Conservation (phyloP, 2,329 filamentous ascomycete genomes). For the Grosmannia serpens region DNA sequence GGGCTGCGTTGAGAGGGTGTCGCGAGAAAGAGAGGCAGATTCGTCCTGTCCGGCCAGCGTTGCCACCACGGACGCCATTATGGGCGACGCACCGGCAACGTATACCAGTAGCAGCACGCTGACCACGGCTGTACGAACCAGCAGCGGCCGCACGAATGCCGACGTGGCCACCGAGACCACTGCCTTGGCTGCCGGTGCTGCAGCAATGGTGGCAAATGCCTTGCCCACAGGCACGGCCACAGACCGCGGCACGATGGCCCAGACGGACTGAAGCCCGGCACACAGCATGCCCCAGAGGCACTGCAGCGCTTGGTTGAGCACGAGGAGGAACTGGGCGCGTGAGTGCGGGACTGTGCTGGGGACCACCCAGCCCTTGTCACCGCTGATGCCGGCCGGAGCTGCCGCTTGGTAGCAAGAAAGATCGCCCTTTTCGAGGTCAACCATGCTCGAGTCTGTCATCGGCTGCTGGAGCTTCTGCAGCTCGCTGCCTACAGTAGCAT, state of each 20-base stretch:
- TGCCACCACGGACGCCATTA: neutral
- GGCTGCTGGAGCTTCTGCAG: neutral
- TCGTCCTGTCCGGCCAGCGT: neutral
- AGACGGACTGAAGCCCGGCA: neutral
- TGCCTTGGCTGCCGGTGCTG: constrained; percentile 4
- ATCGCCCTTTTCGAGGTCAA: constrained; percentile 6
- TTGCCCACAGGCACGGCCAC: constrained; percentile 8
- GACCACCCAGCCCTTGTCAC: neutral
- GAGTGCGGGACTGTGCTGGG: neutral
- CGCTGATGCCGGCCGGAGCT: neutral
- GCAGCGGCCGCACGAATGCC: constrained; percentile 3
- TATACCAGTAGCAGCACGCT: constrained; percentile 4
- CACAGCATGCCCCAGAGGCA: constrained; percentile 7
- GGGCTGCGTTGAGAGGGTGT: neutral
- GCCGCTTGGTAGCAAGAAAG: neutral
- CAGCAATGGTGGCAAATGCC: constrained; percentile 1
- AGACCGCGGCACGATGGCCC: constrained; percentile 9
- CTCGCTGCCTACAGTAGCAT: neutral
- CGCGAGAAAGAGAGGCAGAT: neutral
- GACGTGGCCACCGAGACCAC: constrained; percentile 1
- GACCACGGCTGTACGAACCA: constrained; percentile 8
- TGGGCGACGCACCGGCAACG: neutral
- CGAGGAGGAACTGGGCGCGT: constrained; percentile 3
- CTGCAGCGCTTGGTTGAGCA: constrained; percentile 8
- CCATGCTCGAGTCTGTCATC: neutral